These are phyloP conservation scores for Blastocystis sp. DNA, from an alignment of 352 stramenopile genomes.

Conservation along the genomic window DNA sequence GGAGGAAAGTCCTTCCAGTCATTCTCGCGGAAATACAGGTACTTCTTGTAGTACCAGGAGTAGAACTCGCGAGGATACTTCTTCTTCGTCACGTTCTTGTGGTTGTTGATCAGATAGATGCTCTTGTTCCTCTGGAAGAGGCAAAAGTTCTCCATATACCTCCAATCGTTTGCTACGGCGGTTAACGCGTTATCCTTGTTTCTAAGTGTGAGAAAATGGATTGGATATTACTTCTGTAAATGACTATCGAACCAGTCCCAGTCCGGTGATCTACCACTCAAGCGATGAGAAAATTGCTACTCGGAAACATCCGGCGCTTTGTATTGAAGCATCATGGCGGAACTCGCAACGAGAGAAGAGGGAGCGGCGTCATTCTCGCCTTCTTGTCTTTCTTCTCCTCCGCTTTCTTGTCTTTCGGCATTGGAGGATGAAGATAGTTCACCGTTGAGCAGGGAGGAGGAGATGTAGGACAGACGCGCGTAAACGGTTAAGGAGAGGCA, in stretches of 20 bases:
- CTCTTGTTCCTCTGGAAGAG: constrained; percentile 59
- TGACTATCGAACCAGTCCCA: constrained; percentile 16
- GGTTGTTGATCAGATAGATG: constrained; percentile 65
- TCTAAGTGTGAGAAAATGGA: background rate
- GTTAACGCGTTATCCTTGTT: background rate
- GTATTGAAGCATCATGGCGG: constrained; percentile 14
- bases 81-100: background rate
- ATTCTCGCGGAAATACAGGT: constrained; percentile 50
- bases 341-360: constrained; percentile 7
- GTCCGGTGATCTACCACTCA: constrained; percentile 17
- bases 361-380: background rate
- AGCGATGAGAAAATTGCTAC: background rate
- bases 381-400: background rate
- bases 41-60: constrained; percentile 69
- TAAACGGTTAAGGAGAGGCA: too few relatives aligned
- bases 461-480: too few relatives aligned
- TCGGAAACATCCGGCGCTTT: background rate
- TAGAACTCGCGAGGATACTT: constrained; percentile 64
- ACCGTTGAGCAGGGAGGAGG: background rate
- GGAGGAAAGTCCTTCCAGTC: constrained; percentile 16
- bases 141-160: constrained; percentile 69
- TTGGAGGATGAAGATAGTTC: background rate
- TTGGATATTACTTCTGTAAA: background rate
- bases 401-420: too few relatives aligned
- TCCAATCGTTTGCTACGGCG: constrained; percentile 33